A percentile compares a stretch with the other conserved stretches of the same genome.
phyloP scores from a whole-genome alignment of 495 filamentous ascomycete species.

The Tuber calosporum region DNA sequence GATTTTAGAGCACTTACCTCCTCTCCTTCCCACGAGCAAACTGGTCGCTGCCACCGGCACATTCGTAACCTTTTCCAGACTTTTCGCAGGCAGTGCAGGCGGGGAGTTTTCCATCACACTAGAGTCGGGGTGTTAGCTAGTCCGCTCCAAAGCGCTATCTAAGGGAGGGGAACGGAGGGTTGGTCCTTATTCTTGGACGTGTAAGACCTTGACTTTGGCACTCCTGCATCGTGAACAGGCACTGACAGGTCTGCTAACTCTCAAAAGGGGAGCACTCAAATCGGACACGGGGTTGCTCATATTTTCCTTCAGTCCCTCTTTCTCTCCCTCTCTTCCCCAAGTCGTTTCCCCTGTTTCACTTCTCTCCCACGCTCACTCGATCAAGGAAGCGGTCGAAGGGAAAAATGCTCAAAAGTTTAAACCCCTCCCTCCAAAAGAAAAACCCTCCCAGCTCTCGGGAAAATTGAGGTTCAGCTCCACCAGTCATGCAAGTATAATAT shows the following conservation, averaged over 20 bases:
- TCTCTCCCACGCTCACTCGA: background rate
- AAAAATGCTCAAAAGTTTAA: background rate
- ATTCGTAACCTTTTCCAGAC: constrained; percentile 68
- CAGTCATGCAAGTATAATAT: background rate
- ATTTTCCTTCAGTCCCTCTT: background rate
- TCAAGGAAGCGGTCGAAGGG: background rate
- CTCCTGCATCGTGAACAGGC: constrained; percentile 86
- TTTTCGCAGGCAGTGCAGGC: constrained; percentile 89
- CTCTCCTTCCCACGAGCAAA: constrained; percentile 90
- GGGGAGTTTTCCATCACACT: constrained; percentile 90
- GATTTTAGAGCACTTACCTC: constrained; percentile 46
- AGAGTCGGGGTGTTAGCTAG: constrained; percentile 12
- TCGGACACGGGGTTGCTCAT: background rate
- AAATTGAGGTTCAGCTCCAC: background rate
- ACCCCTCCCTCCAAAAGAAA: background rate
- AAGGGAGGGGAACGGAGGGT: background rate
- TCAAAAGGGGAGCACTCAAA: constrained; percentile 67
- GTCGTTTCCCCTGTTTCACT: background rate
- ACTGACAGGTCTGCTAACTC: constrained; percentile 83
- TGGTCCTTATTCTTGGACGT: background rate
- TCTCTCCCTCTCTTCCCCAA: background rate
- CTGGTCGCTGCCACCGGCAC: constrained; percentile 88
- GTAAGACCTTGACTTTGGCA: constrained; percentile 67
- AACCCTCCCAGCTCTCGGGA: background rate
- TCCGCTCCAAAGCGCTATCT: background rate